Evolutionary conservation across 2,329 filamentous ascomycete genomes (phyloP).

Genomic region (Epichloe amarillans): DNA sequence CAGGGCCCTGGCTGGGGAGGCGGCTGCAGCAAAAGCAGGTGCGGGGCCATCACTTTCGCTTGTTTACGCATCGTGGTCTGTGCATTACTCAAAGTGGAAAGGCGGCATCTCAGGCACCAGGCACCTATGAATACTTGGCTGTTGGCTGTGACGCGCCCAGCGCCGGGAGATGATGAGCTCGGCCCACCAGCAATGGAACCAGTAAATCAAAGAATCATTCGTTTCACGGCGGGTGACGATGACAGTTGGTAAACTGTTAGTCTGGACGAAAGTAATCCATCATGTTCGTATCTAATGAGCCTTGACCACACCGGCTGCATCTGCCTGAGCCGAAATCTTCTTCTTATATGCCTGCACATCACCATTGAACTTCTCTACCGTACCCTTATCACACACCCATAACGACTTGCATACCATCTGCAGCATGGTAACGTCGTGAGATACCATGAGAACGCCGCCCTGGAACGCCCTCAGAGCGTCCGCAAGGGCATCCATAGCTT

Average conservation of each 20-base stretch:
- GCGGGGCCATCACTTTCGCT: constrained; percentile 18
- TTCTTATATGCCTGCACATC: constrained; percentile 97
- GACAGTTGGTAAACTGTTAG: too few relatives aligned
- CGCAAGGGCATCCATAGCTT: constrained; percentile 93
- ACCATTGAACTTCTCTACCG: constrained; percentile 89
- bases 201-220: too few relatives aligned
- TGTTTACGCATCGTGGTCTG: constrained; percentile 20
- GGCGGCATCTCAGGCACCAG: constrained; percentile 8
- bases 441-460: constrained; percentile 95
- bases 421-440: constrained; percentile 97
- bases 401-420: constrained; percentile 88
- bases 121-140: neutral
- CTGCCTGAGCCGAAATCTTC: constrained; percentile 79
- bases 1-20: constrained; percentile 8
- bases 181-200: too few relatives aligned
- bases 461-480: constrained; percentile 75
- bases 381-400: constrained; percentile 93
- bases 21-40: constrained; percentile 6
- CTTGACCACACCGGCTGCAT: constrained; percentile 74
- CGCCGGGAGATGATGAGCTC: too few relatives aligned
- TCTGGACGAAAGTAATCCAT: neutral
- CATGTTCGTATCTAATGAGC: constrained; percentile 30
- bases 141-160: neutral
- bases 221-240: too few relatives aligned
- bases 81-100: constrained; percentile 18